Evolutionary conservation across 768 basidiomycete species (phyloP).

Genomic region (Gloeopeniophorella convolvens): DNA sequence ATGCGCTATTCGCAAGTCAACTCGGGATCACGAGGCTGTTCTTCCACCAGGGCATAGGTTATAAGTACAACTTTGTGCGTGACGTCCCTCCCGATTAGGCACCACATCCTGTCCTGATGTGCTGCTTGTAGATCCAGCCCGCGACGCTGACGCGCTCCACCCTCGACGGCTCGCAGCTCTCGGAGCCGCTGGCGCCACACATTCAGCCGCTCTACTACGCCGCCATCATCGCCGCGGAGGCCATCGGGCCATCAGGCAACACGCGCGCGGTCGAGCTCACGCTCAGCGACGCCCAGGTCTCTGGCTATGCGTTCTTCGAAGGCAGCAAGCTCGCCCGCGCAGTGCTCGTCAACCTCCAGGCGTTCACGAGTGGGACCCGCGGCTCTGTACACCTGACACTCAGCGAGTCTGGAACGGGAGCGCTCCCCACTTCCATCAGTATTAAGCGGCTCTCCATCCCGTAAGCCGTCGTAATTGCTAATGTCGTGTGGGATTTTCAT

Average conservation of each 20-base stretch:
- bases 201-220: constrained; percentile 64
- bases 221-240: constrained; percentile 52
- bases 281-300: constrained; percentile 39
- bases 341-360: constrained; percentile 53
- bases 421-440: constrained; percentile 33
- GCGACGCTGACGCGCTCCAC: constrained; percentile 49
- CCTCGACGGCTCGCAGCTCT: constrained; percentile 45
- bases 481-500: neutral
- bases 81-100: neutral
- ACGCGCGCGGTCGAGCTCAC: constrained; percentile 41
- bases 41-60: constrained; percentile 66
- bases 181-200: constrained; percentile 47
- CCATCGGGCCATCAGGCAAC: constrained; percentile 42
- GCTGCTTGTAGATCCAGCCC: constrained; percentile 51
- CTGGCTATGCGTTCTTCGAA: constrained; percentile 62
- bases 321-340: constrained; percentile 37
- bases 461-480: constrained; percentile 27
- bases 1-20: constrained; percentile 51
- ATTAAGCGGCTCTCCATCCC: constrained; percentile 45
- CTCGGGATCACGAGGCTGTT: constrained; percentile 48
- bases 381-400: constrained; percentile 1
- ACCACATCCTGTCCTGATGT: neutral
- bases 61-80: constrained; percentile 58
- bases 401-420: neutral
- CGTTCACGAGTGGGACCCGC: constrained; percentile 27